Evolutionary conservation across 1,284 basidiomycete species (phyloP).

Genomic region (Microbotryomycetes sp.): DNA sequence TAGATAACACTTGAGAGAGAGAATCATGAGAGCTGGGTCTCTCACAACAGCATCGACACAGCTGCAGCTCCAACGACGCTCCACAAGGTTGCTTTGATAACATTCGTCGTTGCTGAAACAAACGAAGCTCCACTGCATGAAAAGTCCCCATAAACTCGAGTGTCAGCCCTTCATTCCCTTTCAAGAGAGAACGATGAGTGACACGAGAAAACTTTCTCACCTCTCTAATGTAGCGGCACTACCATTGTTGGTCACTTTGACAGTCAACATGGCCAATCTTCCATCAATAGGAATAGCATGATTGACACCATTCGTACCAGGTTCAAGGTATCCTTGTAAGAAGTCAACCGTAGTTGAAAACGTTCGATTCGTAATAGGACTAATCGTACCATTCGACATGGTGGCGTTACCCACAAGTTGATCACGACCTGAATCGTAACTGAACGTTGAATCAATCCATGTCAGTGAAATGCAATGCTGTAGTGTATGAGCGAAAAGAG

Average conservation of each 20-base stretch:
- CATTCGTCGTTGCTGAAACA: no score
- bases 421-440: conserved; percentile 52
- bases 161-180: no score
- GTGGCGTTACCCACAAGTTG: conserved; percentile 76
- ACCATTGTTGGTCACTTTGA: conserved; percentile 56
- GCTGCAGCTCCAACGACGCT: no score
- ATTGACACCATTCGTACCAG: conserved; percentile 62
- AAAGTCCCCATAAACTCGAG: no score
- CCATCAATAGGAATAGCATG: conserved; percentile 70
- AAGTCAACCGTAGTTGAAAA: conserved; percentile 39
- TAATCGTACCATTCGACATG: conserved; percentile 49
- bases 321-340: conserved; percentile 26
- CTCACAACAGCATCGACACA: no score
- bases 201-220: no score
- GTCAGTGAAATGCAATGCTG: conserved; percentile 39
- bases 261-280: conserved; percentile 70
- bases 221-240: neutral
- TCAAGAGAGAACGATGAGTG: no score
- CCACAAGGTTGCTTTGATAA: no score
- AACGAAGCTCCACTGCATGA: no score
- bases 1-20: no score
- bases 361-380: conserved; percentile 55
- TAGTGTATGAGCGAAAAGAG: neutral
- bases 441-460: conserved; percentile 32
- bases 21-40: no score